phyloP scores from a whole-genome alignment of 106 monocot genomes.

The Phalaenopsis aphrodite region DNA sequence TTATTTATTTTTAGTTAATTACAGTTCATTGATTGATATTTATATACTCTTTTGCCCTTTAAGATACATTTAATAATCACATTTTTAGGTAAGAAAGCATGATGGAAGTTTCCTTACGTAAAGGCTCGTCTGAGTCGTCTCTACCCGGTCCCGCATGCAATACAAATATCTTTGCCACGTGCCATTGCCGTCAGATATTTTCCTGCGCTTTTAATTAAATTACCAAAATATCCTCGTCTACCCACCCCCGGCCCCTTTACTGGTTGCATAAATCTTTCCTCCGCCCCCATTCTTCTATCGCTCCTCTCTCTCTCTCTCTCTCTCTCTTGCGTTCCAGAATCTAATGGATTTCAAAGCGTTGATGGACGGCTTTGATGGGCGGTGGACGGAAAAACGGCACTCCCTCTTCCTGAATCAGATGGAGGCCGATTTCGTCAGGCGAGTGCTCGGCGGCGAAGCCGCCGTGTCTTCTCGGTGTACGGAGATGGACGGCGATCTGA shows the following conservation, averaged over 20 bases:
- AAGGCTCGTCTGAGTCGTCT: too few relatives aligned
- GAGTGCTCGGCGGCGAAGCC: not conserved
- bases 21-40: too few relatives aligned
- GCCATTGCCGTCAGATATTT: not conserved
- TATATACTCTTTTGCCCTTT: too few relatives aligned
- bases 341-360: constrained; percentile 12
- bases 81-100: too few relatives aligned
- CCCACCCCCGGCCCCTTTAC: not conserved
- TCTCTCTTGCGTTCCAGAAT: not conserved
- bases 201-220: not conserved
- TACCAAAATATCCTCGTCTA: not conserved
- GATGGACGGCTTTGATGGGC: constrained; percentile 5
- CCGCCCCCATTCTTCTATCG: not conserved
- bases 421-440: constrained; percentile 19
- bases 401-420: constrained; percentile 16
- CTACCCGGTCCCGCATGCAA: too few relatives aligned
- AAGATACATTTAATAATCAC: too few relatives aligned
- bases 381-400: constrained; percentile 26
- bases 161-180: not conserved
- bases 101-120: too few relatives aligned
- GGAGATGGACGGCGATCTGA: not conserved
- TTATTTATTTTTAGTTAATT: too few relatives aligned
- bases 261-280: not conserved
- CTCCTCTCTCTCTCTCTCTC: not conserved
- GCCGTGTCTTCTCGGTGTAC: not conserved